A percentile compares a stretch with the other conserved stretches of the same genome.
Evolutionary conservation across 1,139 yeast species (phyloP).

Genomic region (Saccharomyces hybrid): DNA sequence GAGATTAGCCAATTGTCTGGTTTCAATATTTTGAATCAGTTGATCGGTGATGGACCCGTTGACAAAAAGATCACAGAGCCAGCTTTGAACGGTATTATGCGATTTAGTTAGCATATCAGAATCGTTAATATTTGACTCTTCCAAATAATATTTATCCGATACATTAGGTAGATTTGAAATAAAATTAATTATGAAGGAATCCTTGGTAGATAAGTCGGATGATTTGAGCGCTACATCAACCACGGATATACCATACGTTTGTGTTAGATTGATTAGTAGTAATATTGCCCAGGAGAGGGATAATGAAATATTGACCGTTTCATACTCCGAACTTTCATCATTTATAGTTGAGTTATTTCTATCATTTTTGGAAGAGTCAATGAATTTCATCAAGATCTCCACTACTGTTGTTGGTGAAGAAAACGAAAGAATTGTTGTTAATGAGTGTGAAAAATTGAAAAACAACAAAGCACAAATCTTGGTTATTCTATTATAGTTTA

Average conservation of each 20-base stretch:
- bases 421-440: constrained; percentile 24
- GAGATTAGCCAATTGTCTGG: constrained; percentile 59
- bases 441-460: constrained; percentile 26
- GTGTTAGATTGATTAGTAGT: constrained; percentile 18
- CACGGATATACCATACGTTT: constrained; percentile 21
- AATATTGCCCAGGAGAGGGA: constrained; percentile 25
- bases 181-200: constrained; percentile 23
- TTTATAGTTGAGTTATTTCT: constrained; percentile 12
- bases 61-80: constrained; percentile 78
- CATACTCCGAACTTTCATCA: constrained; percentile 22
- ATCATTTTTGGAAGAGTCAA: constrained; percentile 23
- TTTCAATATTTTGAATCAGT: constrained; percentile 55
- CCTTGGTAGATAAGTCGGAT: constrained; percentile 8
- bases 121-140: constrained; percentile 11
- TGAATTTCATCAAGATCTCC: constrained; percentile 18
- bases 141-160: constrained; percentile 19
- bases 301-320: constrained; percentile 19
- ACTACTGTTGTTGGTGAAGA: constrained; percentile 18
- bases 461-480: constrained; percentile 24
- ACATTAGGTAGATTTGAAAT: constrained; percentile 23
- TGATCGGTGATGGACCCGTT: constrained; percentile 85
- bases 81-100: constrained; percentile 50
- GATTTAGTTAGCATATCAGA: constrained; percentile 16
- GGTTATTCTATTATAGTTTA: constrained; percentile 20
- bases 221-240: constrained; percentile 16